phyloP scores from a whole-genome alignment of 768 basidiomycete species.

The Boletus barrowsii region DNA sequence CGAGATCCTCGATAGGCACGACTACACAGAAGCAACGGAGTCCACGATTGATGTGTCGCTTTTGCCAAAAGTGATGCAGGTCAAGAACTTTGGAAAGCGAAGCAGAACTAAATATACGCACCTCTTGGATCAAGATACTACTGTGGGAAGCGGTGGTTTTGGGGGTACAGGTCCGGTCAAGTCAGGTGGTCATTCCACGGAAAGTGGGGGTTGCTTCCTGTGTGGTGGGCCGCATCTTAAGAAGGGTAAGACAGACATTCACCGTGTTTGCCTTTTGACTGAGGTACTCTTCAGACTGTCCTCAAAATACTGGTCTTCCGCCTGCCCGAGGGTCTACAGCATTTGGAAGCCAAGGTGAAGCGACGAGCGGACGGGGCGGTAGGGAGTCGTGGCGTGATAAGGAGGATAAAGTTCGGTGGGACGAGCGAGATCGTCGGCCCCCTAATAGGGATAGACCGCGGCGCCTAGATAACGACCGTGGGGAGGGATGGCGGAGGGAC shows the following conservation, averaged over 20 bases:
- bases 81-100: slow-evolving; percentile 90
- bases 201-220: slow-evolving; percentile 78
- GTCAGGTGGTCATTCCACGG: slow-evolving; percentile 51
- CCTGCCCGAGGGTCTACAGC: slow-evolving; percentile 21
- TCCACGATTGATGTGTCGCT: slow-evolving; percentile 85
- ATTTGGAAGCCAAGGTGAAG: slow-evolving; percentile 35
- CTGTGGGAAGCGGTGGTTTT: slow-evolving; percentile 57
- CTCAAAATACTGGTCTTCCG: slow-evolving; percentile 46
- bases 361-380: slow-evolving; percentile 34
- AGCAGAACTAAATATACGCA: slow-evolving; percentile 96
- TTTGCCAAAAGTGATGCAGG: slow-evolving; percentile 95
- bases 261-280: slow-evolving; percentile 3
- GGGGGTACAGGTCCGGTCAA: slow-evolving; percentile 56
- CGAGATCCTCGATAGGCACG: slow-evolving; percentile 78
- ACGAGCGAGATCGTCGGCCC: slow-evolving; percentile 23
- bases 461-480: slow-evolving; percentile 23
- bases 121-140: slow-evolving; percentile 92
- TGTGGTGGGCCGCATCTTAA: slow-evolving; percentile 95
- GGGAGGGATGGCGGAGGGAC: slow-evolving; percentile 17
- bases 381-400: slow-evolving; percentile 37
- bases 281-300: slow-evolving; percentile 41
- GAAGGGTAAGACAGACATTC: slow-evolving; percentile 53
- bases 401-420: slow-evolving; percentile 15
- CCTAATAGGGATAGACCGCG: slow-evolving; percentile 23
- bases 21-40: slow-evolving; percentile 87